Evolutionary conservation across 164 flowering plant species (phyloP), one percentile per base, ranked within the genome.

Genomic region (Hamamelis virginiana): DNA sequence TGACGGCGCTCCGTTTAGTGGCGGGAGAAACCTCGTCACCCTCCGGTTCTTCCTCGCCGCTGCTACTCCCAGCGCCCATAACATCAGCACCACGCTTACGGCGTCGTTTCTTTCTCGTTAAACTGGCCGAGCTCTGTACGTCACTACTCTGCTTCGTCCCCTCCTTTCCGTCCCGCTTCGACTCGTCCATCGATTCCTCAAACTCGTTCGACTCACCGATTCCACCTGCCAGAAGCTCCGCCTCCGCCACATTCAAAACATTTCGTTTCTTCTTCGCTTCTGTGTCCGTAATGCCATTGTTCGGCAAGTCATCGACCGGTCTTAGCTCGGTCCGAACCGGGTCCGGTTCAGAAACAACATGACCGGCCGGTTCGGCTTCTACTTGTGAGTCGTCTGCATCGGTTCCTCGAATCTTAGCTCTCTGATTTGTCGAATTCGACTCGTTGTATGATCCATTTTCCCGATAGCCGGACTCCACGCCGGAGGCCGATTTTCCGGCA

Each of bases 1-100:
- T 66, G 33, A 77, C 69, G 22, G 77, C 69, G 26, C 18, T 26
- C 47, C 56, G 53, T 38, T 69, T 77, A 21, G 55, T 73, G 73
- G 75, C 75, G 70, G 75, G 75, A 69, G 79, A 76, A n/a, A 63
- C 70, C 67, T 75, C 74, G 50, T 46, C 68, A 14, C 51, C 67
- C 64, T 66, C 74, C 16, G 27, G 48, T 58, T 69, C 70, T 41
- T 72, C 73, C 43, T 67, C 72, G 57, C 78, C 43, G 64, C 78
- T 66, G 26, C 62, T 57, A 6, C 48, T 33, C 41, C 41, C 41
- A 2, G 6, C 6, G 41, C 41, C 59, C 66, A 68, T 65, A 72
- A 53, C 46, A 25, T 25, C 53, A 5, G 60, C 73, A 10, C 74
- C 68, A 9, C 61, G 46, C 25, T 74, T 70, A 48, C 76, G 67